A percentile compares a stretch with the other conserved stretches of the same genome.
These are phyloP conservation scores for Cytospora leucostoma DNA, from an alignment of 2,329 filamentous ascomycete species.

Conservation along the genomic window DNA sequence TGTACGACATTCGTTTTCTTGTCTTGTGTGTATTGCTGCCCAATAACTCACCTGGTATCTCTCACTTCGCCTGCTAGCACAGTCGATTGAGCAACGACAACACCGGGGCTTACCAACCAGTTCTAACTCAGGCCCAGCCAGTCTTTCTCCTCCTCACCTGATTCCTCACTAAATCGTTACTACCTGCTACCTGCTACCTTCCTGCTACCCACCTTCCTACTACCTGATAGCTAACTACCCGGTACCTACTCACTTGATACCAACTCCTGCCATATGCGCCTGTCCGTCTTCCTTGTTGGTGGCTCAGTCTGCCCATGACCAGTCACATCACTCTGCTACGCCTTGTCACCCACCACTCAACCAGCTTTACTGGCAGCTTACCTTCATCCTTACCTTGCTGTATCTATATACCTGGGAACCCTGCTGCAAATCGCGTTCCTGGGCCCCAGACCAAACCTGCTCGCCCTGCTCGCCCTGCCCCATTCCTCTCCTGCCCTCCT, in stretches of 20 bases:
- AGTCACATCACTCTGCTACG: background rate
- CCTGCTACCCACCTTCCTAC: background rate
- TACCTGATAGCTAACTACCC: background rate
- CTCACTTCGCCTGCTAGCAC: background rate
- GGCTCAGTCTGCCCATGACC: background rate
- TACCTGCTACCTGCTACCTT: background rate
- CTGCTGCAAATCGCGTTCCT: background rate
- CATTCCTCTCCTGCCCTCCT: background rate
- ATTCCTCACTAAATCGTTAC: background rate
- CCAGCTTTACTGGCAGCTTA: background rate
- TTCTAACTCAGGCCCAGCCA: background rate
- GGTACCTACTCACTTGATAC: background rate
- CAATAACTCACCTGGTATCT: background rate
- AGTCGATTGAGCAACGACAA: background rate
- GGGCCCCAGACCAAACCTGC: background rate
- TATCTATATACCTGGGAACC: background rate
- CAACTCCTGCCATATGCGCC: background rate
- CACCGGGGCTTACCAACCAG: background rate
- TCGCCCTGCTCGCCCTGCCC: background rate
- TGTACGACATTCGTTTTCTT: background rate
- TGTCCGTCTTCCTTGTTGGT: background rate
- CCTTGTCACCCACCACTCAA: background rate
- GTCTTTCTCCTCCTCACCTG: background rate
- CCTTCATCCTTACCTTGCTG: background rate
- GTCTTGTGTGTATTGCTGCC: background rate